Conservation (phyloP, 306 rosid species). For the Carpinus fangiana region DNA sequence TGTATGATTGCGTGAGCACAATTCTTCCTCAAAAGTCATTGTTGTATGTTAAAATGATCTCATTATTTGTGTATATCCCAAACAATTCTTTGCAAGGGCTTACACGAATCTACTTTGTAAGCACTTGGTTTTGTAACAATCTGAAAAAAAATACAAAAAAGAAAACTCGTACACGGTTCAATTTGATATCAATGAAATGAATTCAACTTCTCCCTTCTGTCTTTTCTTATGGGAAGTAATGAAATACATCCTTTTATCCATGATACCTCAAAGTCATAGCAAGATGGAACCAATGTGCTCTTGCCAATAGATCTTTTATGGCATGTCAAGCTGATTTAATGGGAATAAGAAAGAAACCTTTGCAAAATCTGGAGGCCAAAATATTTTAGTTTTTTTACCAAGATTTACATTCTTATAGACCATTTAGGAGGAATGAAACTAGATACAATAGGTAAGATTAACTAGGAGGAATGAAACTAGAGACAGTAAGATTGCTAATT, state of each 20-base stretch:
- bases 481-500: too few species aligned
- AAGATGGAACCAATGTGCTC: neutral
- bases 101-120: constrained; percentile 27
- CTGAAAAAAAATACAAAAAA: constrained; percentile 12
- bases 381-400: neutral
- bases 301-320: neutral
- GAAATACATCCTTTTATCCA: neutral
- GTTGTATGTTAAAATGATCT: constrained; percentile 43
- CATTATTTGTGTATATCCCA: constrained; percentile 26
- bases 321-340: neutral
- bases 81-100: constrained; percentile 29
- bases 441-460: too few species aligned
- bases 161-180: neutral
- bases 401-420: constrained; percentile 4
- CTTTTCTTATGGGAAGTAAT: neutral
- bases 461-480: too few species aligned
- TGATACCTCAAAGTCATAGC: too few species aligned
- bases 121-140: constrained; percentile 16
- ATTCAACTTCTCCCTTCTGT: neutral
- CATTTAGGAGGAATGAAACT: neutral
- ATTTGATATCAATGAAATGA: constrained; percentile 19
- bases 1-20: constrained; percentile 27
- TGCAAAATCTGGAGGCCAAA: neutral
- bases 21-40: constrained; percentile 25
- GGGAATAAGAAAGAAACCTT: neutral